A percentile compares a stretch with the other conserved stretches of the same genome.
These are phyloP conservation scores for Penstemon eatonii DNA, from an alignment of 257 asterid species.

Conservation along the genomic window DNA sequence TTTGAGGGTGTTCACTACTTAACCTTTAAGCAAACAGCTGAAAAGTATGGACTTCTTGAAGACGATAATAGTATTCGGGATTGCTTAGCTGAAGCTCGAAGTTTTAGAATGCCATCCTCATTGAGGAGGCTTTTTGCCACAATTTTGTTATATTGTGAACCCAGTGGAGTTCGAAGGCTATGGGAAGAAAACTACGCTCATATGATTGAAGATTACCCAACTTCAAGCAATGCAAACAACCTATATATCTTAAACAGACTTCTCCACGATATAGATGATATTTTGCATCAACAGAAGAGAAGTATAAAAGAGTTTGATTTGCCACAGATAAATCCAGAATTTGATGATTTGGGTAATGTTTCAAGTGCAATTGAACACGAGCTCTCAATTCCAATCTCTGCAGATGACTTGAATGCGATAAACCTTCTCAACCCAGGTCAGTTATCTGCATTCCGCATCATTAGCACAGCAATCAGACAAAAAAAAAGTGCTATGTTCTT, in stretches of 20 bases:
- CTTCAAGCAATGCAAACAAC: neutral
- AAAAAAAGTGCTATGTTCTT: neutral
- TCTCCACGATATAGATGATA: no score
- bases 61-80: neutral
- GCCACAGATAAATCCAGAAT: neutral
- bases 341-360: neutral
- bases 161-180: neutral
- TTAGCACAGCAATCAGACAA: neutral
- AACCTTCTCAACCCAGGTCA: neutral
- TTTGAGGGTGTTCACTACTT: neutral
- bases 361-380: neutral
- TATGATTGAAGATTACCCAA: constrained; percentile 6
- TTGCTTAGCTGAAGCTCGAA: neutral
- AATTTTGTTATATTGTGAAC: neutral
- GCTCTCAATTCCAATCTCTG: neutral
- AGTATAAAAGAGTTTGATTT: neutral
- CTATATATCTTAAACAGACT: neutral
- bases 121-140: neutral
- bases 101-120: neutral
- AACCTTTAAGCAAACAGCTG: constrained; percentile 5
- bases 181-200: constrained; percentile 6
- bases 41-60: neutral
- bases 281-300: neutral
- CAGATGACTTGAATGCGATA: neutral
- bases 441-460: neutral